Base-by-base conservation (phyloP, 1,139 yeast genomes). In the Hansenula lynferdii region DNA sequence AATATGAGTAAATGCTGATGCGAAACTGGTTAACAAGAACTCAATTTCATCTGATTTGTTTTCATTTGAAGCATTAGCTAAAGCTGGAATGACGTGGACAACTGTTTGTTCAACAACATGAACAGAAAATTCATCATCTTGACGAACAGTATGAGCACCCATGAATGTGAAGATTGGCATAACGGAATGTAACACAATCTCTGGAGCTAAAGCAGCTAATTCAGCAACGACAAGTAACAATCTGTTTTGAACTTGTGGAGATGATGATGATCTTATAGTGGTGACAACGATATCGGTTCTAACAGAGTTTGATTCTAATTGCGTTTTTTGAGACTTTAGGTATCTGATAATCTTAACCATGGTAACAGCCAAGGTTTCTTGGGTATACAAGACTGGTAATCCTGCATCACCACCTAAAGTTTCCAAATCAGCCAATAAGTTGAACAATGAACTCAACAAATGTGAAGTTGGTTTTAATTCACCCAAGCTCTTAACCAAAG, bases 101-200 rank as follows among this genome's bases (percentile, higher is more conserved):
- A 92, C 84, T 3, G 99, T 92, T 58, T 87, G 94, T 55, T 89
- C 96, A 46, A 94, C 87, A 28, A 92, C 97, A 48, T 85, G 84
- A 33, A 85, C 85, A 2, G 97, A 86, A 58, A 86, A 90, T 55
- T 89, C 97, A 59, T 92, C 97, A 61, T 92, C 98, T 65, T 92
- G 97, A 56, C 96, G 82, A 37, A 94, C 77, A 11, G 97, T 89
- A 54, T 89, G 95, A 23, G 97, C 96, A 41, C 99, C 99, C 98
- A 92, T 92, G 55, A 92, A 94, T 0, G 98, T 94, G 67, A 92
- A 92, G 39, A 92, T 90, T 16, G 99, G 98, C 99, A 92, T 92
- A 12, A 94, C 96, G 4, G 97, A 85, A 64, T 94, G 97, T 47
- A 94, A 69, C 28, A 92, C 89, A 29, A 85, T 77, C 57, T 92